These are phyloP conservation scores for Arabidopsis lyrata DNA, from an alignment of 441 rosid genomes.

Conservation along the genomic window DNA sequence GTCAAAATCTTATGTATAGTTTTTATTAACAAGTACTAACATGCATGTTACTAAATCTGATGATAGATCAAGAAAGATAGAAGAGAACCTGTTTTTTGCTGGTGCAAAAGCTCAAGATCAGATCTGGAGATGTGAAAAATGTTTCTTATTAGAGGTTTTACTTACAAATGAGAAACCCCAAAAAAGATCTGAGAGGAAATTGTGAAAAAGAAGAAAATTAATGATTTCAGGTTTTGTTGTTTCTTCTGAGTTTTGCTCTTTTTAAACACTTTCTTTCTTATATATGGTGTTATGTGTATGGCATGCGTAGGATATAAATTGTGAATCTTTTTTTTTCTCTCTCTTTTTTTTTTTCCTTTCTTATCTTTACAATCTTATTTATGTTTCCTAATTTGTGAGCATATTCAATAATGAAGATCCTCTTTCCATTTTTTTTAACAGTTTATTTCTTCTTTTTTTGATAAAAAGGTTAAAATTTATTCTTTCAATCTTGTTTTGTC, in stretches of 20 bases:
- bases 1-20: neutral
- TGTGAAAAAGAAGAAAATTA: slow-evolving; percentile 11
- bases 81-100: slow-evolving; percentile 11
- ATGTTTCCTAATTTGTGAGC: slow-evolving; percentile 11
- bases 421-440: neutral
- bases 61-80: neutral
- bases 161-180: slow-evolving; percentile 19
- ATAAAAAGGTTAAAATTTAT: neutral
- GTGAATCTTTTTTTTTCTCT: neutral
- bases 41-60: slow-evolving; percentile 33
- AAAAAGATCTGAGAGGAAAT: slow-evolving; percentile 19
- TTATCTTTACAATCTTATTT: neutral
- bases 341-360: neutral
- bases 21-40: neutral
- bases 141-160: slow-evolving; percentile 21
- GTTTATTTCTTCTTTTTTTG: slow-evolving; percentile 1
- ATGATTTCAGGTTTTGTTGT: slow-evolving; percentile 33
- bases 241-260: slow-evolving; percentile 22
- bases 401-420: slow-evolving; percentile 18
- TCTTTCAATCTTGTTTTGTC: neutral
- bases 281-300: neutral
- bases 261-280: slow-evolving; percentile 18
- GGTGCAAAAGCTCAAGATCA: slow-evolving; percentile 31
- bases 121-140: slow-evolving; percentile 36
- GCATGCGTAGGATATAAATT: neutral